These are phyloP conservation scores for Dactylonectria macrodidyma DNA, from an alignment of 2,329 filamentous ascomycete genomes.

Conservation along the genomic window DNA sequence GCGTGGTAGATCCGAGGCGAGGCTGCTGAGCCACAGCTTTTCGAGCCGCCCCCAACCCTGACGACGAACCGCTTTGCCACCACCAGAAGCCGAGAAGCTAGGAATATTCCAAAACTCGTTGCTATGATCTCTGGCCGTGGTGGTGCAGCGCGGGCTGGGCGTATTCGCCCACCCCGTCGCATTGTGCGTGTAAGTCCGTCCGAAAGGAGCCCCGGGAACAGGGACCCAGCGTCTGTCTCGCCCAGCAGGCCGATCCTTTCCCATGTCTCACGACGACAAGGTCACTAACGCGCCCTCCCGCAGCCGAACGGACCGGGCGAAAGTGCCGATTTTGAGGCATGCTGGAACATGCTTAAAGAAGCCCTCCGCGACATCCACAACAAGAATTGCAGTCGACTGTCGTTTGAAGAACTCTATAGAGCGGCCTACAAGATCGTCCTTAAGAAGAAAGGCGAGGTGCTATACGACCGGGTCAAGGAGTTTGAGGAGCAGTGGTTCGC, in stretches of 20 bases:
- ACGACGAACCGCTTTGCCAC: background rate
- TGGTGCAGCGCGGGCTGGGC: slow-evolving; percentile 56
- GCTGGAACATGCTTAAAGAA: slow-evolving; percentile 82
- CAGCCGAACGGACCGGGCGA: slow-evolving; percentile 63
- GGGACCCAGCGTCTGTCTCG: background rate
- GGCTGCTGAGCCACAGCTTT: slow-evolving; percentile 6
- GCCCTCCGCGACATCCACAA: slow-evolving; percentile 91
- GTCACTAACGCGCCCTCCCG: slow-evolving; percentile 24
- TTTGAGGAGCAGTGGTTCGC: slow-evolving; percentile 89
- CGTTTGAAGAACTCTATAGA: slow-evolving; percentile 96
- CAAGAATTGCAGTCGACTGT: slow-evolving; percentile 90
- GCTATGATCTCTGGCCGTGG: slow-evolving; percentile 66
- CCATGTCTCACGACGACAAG: background rate
- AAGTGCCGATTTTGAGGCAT: slow-evolving; percentile 85
- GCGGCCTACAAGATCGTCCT: slow-evolving; percentile 95
- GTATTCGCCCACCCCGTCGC: slow-evolving; percentile 61
- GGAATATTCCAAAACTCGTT: background rate
- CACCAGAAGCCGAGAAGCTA: background rate
- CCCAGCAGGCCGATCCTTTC: background rate
- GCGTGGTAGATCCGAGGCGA: background rate
- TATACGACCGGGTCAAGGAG: slow-evolving; percentile 85
- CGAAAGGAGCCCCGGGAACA: slow-evolving; percentile 12
- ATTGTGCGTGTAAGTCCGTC: slow-evolving; percentile 57
- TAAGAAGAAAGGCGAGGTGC: slow-evolving; percentile 84
- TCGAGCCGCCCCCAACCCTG: background rate